Base-by-base conservation (phyloP, 768 basidiomycete species). In the Boletus pseudo-olivaceus region DNA sequence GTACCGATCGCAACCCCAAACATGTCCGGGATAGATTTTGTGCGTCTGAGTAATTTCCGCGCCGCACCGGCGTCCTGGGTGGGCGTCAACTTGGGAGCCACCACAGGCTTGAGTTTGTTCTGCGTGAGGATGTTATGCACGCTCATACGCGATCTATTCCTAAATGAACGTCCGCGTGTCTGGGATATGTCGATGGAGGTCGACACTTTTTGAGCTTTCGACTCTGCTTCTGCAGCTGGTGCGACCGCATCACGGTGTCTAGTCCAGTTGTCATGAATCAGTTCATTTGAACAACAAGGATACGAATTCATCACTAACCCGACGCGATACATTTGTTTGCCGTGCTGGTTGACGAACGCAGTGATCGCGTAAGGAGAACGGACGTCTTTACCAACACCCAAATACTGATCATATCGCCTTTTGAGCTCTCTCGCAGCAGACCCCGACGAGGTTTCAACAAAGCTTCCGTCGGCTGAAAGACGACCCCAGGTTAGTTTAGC, bases 281-380 rank as follows among this genome's bases (percentile, higher is more conserved):
- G 45, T 48, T 32, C 27, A 14, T 17, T 11, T 8, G 5, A 20
- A 34, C 5, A 2, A 34, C 14, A 38, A 35, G 11, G 1, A 47
- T 45, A 49, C 20, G 52, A 51, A 32, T 47, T 51, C 9, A 46
- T 37, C 30, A 79, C 85, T 69, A 56, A 90, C 89, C 88, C 84
- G 42, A 93, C 79, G 46, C 90, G 85, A 72, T 77, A 91, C 77
- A 88, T 82, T 66, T 80, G 77, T 62, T 83, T 84, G 49, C 90
- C 90, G 70, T 88, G 83, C 65, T 90, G 88, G 65, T 89, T 91
- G 45, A 87, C 79, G 62, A 88, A 84, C 8, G 85, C 84, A n/a
- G 89, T 91, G 62, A 90, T 88, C 37, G 83, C 83, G 65, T 85
- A 93, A 3, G 90, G 90, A 12, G 89, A 91, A 30, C 86, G 82